A percentile compares a stretch with the other conserved stretches of the same genome.
Evolutionary conservation across 768 basidiomycete genomes (phyloP).

Genomic region (Calocera viscosa): DNA sequence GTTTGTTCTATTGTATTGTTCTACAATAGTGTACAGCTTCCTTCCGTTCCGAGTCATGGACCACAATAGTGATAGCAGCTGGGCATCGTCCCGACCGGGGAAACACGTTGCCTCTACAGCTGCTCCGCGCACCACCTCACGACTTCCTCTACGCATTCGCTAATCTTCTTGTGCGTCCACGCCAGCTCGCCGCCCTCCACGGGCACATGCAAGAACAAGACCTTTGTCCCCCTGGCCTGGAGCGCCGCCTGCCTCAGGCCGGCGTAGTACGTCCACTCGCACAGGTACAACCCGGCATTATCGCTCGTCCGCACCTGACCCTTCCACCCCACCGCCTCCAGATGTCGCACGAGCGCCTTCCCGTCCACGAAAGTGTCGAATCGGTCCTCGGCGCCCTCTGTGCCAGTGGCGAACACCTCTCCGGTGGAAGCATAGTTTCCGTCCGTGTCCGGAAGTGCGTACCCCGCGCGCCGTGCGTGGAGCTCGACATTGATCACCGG

Average conservation of each 20-base stretch:
- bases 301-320: background rate
- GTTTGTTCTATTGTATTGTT: too few relatives aligned
- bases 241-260: conserved; percentile 2
- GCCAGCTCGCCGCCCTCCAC: conserved; percentile 6
- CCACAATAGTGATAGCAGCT: too few relatives aligned
- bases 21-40: too few relatives aligned
- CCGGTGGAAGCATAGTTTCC: background rate
- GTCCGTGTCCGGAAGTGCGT: conserved; percentile 8
- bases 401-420: conserved; percentile 6
- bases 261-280: conserved; percentile 13
- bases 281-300: conserved; percentile 11
- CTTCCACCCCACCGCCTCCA: background rate
- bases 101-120: background rate
- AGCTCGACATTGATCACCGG: conserved; percentile 1
- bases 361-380: conserved; percentile 6
- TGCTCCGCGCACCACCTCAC: conserved; percentile 3
- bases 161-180: conserved; percentile 9
- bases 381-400: background rate
- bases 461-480: background rate
- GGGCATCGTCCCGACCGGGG: too few relatives aligned
- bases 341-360: background rate
- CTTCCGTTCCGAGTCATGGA: too few relatives aligned
- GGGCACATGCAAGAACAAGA: conserved; percentile 10
- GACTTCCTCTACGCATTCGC: conserved; percentile 8
- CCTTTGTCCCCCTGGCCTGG: conserved; percentile 1